Base-by-base conservation (phyloP, 2,329 filamentous ascomycete genomes). In the Bisporella sp. region DNA sequence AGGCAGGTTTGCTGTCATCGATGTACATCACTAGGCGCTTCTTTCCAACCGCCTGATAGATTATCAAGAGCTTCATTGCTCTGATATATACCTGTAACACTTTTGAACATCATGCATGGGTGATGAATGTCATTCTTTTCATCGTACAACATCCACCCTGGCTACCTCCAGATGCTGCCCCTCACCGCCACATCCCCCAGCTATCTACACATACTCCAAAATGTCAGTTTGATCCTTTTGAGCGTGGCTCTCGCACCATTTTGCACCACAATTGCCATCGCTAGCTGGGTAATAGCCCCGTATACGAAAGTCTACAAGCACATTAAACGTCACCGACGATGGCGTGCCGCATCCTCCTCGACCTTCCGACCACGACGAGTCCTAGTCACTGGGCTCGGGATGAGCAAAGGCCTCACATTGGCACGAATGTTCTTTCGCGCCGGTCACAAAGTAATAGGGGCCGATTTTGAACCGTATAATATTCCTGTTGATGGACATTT, bases 311-410 rank as follows among this genome's bases (percentile, higher is more conserved):
- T 30, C 31, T 21, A 46, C 4, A 45, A 53, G 46, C 52, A 54
- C 11, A 57, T 58, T 39, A 41, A 47, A 2, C 49, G 53, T 5
- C 50, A 50, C 13, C 54, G 53, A 28, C 47, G 48, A 57, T 60
- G 59, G 59, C 53, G 58, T 6, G 6, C 31, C 5, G 11, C 21
- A 30, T 54, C 53, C 12, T 48, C 47, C 12, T 41, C 50, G 5
- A 41, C 47, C 7, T 55, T 50, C 30, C 49, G 33, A 3, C 47
- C 46, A 6, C 55, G 55, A 48, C 85, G 77, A 0, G 70, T 90
- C 35, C 74, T 91, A 11, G 76, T 91, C 41, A 89, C 86, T 0
- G 86, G 87, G 2, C 74, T 89, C 3, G 79, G 81, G 43, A 90
- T 88, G 77, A 74, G 79, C 41, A 87, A 89, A 63, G 86, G 85